phyloP scores from a whole-genome alignment of 129 eudicot genomes.

The Tagetes erecta region DNA sequence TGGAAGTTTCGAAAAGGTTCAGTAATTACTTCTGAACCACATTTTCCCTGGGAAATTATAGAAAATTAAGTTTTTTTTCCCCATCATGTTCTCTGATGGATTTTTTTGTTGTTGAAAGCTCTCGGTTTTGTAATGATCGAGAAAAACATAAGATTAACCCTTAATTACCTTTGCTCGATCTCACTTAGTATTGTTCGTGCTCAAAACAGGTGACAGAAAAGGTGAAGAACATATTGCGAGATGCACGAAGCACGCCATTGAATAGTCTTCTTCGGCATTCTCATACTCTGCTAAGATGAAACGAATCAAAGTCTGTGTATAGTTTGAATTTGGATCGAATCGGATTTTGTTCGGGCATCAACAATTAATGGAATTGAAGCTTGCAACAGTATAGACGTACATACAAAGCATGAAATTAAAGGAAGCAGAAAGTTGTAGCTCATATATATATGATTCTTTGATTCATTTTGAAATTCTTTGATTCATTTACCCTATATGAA shows the following conservation, averaged over 20 bases:
- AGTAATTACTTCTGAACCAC: background rate
- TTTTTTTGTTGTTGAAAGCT: no score
- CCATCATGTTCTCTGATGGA: no score
- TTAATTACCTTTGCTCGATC: background rate
- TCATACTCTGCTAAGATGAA: constrained; percentile 59
- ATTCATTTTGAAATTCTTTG: constrained; percentile 4
- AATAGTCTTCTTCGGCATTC: constrained; percentile 65
- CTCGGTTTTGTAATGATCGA: background rate
- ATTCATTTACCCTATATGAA: background rate
- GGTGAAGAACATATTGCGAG: constrained; percentile 54
- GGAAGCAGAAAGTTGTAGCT: background rate
- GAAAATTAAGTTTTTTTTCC: no score
- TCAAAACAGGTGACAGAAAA: constrained; percentile 71
- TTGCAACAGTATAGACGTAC: background rate
- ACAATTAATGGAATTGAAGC: background rate
- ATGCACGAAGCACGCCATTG: constrained; percentile 53
- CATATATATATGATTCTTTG: background rate
- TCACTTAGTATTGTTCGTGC: background rate
- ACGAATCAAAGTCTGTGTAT: background rate
- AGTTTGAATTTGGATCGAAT: background rate
- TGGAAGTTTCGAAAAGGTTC: constrained; percentile 66
- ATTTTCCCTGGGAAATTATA: no score
- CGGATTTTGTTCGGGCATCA: background rate
- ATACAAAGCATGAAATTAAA: background rate
- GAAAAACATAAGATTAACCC: background rate